Evolutionary conservation across 495 filamentous ascomycete species (phyloP).

Genomic region (Trichoderma erinaceum): DNA sequence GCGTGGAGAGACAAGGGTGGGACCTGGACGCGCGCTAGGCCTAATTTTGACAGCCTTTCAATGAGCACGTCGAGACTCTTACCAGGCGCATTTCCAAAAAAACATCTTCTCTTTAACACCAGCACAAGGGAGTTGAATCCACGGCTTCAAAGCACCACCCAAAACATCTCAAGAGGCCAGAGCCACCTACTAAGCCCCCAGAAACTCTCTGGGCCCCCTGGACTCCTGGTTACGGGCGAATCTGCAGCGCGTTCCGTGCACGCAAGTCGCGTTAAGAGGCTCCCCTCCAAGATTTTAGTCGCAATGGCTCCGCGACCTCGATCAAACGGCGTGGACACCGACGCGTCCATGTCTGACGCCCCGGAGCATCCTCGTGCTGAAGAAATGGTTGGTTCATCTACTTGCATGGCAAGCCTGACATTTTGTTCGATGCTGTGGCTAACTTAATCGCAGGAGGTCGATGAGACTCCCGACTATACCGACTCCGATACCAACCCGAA

Average conservation of each 20-base stretch:
- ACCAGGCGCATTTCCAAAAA: slow-evolving; percentile 6
- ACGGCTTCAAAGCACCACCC: slow-evolving; percentile 4
- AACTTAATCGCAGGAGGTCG: slow-evolving; percentile 50
- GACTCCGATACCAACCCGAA: slow-evolving; percentile 92
- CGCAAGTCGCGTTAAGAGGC: slow-evolving; percentile 18
- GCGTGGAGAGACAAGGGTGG: slow-evolving; percentile 13
- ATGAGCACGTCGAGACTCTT: slow-evolving; percentile 14
- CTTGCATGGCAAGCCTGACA: slow-evolving; percentile 9
- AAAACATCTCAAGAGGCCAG: background rate
- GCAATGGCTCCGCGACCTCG: slow-evolving; percentile 56
- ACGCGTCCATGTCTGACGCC: slow-evolving; percentile 56
- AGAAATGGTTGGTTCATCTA: slow-evolving; percentile 40
- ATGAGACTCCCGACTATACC: slow-evolving; percentile 79
- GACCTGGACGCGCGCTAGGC: slow-evolving; percentile 6
- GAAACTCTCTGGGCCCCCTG: background rate
- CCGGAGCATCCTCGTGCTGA: slow-evolving; percentile 43
- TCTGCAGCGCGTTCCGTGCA: slow-evolving; percentile 39
- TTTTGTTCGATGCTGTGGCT: slow-evolving; percentile 20
- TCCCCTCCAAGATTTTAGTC: slow-evolving; percentile 17
- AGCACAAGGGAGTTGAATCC: background rate
- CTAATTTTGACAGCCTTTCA: background rate
- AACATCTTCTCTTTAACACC: slow-evolving; percentile 8
- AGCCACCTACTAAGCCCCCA: background rate
- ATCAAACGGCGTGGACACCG: slow-evolving; percentile 43
- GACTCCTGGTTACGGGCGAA: slow-evolving; percentile 22